These are phyloP conservation scores for Fusarium sp. DNA, from an alignment of 2,329 filamentous ascomycete genomes.

Conservation along the genomic window DNA sequence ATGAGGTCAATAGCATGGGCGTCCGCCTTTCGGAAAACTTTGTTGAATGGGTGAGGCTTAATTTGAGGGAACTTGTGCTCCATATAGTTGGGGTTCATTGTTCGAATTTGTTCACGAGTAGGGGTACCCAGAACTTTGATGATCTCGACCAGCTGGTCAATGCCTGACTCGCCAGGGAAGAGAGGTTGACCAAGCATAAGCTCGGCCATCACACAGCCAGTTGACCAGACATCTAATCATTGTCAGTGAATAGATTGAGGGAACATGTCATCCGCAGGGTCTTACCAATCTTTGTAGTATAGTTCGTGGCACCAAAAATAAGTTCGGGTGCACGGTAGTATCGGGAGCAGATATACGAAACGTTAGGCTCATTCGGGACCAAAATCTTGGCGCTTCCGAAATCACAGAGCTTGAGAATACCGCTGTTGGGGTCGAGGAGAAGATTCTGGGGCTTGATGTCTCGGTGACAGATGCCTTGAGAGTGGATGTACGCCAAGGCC, in stretches of 20 bases:
- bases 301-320: conserved; percentile 99
- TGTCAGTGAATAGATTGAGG: conserved; percentile 16
- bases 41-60: conserved; percentile 98
- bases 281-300: conserved; percentile 99
- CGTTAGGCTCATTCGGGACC: conserved; percentile 98
- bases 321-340: conserved; percentile 98
- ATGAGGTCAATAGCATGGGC: conserved; percentile 94
- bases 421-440: conserved; percentile 88
- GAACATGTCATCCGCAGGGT: conserved; percentile 15
- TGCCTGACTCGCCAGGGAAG: conserved; percentile 98
- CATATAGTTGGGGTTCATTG: conserved; percentile 99
- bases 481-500: conserved; percentile 98
- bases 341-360: conserved; percentile 98
- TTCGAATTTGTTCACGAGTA: conserved; percentile 96
- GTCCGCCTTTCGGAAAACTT: conserved; percentile 98
- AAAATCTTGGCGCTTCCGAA: conserved; percentile 99
- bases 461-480: conserved; percentile 97
- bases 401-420: conserved; percentile 96
- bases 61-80: conserved; percentile 99
- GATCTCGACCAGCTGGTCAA: conserved; percentile 98
- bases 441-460: conserved; percentile 99
- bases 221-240: conserved; percentile 97
- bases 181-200: conserved; percentile 98
- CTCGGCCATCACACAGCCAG: conserved; percentile 98
- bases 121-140: conserved; percentile 99